Evolutionary conservation across 2,329 filamentous ascomycete genomes (phyloP), one percentile per base, ranked within the genome.

Genomic region (Cryphonectria radicalis): DNA sequence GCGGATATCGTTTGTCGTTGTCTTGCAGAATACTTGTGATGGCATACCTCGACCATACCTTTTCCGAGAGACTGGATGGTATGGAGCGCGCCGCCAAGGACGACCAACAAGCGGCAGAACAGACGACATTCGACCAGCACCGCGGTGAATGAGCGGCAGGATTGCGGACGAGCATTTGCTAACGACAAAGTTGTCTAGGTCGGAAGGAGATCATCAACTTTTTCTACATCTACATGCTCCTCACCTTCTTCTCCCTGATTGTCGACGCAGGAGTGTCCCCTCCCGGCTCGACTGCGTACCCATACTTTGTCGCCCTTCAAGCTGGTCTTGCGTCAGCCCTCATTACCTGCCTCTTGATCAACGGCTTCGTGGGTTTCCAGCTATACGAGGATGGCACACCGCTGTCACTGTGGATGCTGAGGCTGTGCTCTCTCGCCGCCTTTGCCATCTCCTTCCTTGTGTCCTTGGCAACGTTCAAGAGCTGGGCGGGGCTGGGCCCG

Each of bases 301-400:
- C 95, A 0, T 99, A 97, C 85, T 98, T 99, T 78, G 92, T 93
- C 74, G 93, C 94, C 14, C 89, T 92, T 7, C 96, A 99, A 78
- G 92, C 91, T 74, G 96, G 95, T 19, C 85, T 99, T 68, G 86
- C 91, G 32, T 97, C 94, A 50, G 93, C 96, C 0, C 87, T 97
- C 40, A 92, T 96, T 79, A 95, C 94, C 37, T 97, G 92, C 80
- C 86, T 99, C 70, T 85, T 98, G 77, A 95, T 99, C 85, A 98
- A 98, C 81, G 96, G 96, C 60, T 99, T 99, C 78, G 95, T 99
- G 68, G 96, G 96, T 46, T 99, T 99, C 82, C 96, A 98, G 82
- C 86, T 99, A 17, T 99, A 99, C 81, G 96, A 99, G 82, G 96
- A 99, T 78, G 96, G 96, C 66, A 99, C 96, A 1, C 91, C 92